These are phyloP conservation scores for Serendipita sp. DNA, from an alignment of 768 basidiomycete species.

Conservation along the genomic window DNA sequence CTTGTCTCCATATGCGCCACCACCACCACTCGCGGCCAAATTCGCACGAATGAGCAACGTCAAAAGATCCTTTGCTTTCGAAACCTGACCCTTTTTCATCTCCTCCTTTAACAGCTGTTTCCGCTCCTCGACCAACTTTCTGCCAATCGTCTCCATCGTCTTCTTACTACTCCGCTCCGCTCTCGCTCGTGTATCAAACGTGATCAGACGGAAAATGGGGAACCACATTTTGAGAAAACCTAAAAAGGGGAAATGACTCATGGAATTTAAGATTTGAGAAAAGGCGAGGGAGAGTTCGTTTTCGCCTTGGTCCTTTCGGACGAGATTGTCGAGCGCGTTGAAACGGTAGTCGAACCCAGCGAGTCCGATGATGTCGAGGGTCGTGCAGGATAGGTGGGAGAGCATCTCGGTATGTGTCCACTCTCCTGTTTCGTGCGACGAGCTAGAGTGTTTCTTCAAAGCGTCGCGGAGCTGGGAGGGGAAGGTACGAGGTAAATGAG, in stretches of 20 bases:
- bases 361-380: too few species aligned
- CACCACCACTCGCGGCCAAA: not conserved
- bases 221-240: not conserved
- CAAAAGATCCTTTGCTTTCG: constrained; percentile 9
- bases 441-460: not conserved
- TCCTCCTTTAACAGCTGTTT: not conserved
- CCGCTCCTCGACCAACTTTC: not conserved
- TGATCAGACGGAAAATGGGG: not conserved
- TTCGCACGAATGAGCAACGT: constrained; percentile 11
- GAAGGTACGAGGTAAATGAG: not conserved
- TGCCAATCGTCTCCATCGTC: not conserved
- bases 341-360: not conserved
- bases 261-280: not conserved
- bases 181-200: not conserved
- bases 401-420: not conserved
- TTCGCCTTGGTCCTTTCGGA: too few species aligned
- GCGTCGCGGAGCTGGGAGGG: not conserved
- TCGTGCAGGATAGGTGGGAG: too few species aligned
- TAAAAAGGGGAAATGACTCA: not conserved
- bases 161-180: not conserved
- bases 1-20: not conserved
- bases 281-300: not conserved
- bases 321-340: not conserved
- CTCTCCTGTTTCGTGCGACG: not conserved
- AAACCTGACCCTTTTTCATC: not conserved